Evolutionary conservation across 169 alveolate genomes (phyloP), one percentile per base, ranked within the genome.

Genomic region (Miamiensis avidus): DNA sequence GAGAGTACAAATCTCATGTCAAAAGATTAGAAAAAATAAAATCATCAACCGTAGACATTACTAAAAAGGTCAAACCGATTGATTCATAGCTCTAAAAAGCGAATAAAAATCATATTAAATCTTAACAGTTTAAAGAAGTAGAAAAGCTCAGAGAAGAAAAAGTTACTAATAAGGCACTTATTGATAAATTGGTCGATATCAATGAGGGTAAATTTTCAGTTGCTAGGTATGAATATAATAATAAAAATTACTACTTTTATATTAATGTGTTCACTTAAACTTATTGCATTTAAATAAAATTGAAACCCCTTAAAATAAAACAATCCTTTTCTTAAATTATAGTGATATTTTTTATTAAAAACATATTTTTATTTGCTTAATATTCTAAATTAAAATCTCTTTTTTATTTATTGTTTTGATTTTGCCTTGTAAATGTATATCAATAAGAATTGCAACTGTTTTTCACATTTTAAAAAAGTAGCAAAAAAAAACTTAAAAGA

Each of bases 1-100:
- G 84, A 49, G 84, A 79, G 64, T 65, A 34, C 15, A 79, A 49
- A 29, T 34, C 32, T 27, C 84, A 79, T 79, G 34, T 49, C n/a
- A 49, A 79, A 72, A 79, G 84, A 79, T 65, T 79, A 29, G 84
- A 34, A 28, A 76, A 79, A 79, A 79, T 79, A n/a, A 79, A 79
- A 79, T 31, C 65, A 29, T 31, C 65, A 29, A 49, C 32, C 28
- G 74, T 78, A 1, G 74, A 64, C 0, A 26, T 49, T 33, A 29
- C 34, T 33, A 49, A 29, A 79, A 49, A 65, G 26, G 64, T 69
- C 28, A 33, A 33, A 49, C 76, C 74, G 25, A 65, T 79, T n/a
- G 32, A 79, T 34, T 28, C 75, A 34, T 25, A 79, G 30, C 65
- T 34, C 20, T 34, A 79, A n/a, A 6, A 34, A 64, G 33, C 84